Percentiles rank a stretch among this genome's conserved stretches.
These are phyloP conservation scores for Diospyros lotus DNA, from an alignment of 148 eudicot genomes.

Conservation along the genomic window DNA sequence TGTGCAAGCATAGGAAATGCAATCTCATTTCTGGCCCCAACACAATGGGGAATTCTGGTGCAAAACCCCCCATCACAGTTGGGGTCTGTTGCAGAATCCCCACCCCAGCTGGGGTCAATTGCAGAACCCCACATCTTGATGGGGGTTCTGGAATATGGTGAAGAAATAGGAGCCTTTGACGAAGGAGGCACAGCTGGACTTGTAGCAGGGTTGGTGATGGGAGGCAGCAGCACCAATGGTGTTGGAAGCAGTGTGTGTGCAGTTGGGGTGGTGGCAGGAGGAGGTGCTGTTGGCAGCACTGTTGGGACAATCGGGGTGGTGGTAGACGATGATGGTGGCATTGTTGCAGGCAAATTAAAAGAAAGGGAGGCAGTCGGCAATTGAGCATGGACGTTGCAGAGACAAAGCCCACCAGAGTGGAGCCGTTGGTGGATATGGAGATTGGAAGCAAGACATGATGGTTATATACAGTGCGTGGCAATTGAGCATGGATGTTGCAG, in stretches of 20 bases:
- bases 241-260: constrained; percentile 15
- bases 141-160: constrained; percentile 14
- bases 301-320: too few species aligned
- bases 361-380: constrained; percentile 59
- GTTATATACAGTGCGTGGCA: constrained; percentile 27
- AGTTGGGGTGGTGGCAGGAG: constrained; percentile 38
- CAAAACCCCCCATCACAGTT: too few species aligned
- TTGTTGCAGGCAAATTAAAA: constrained; percentile 25
- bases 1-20: too few species aligned
- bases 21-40: too few species aligned
- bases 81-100: too few species aligned
- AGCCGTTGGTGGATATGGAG: constrained; percentile 31
- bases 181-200: constrained; percentile 26
- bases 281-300: constrained; percentile 22
- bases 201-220: constrained; percentile 14
- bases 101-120: too few species aligned
- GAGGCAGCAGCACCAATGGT: background rate
- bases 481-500: constrained; percentile 48
- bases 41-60: too few species aligned
- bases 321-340: constrained; percentile 17
- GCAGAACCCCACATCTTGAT: too few species aligned
- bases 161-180: constrained; percentile 4
- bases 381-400: constrained; percentile 49
- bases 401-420: constrained; percentile 4
- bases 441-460: constrained; percentile 11